Conservation (phyloP, 225 moss, liverwort and hornwort species). For the Antitrichia curtipendula region DNA sequence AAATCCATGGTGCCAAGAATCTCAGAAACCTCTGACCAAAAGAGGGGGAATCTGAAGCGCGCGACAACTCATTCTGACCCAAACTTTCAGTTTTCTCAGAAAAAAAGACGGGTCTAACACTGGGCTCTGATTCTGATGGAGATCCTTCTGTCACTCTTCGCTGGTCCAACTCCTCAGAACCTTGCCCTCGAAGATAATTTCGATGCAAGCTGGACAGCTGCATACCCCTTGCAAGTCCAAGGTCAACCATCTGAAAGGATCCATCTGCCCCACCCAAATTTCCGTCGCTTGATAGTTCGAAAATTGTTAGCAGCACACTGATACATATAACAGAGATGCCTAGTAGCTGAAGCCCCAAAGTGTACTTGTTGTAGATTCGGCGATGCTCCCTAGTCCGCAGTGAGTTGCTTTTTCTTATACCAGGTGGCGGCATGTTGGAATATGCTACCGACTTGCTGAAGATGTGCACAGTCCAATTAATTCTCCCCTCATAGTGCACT, state of each 20-base stretch:
- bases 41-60: background rate
- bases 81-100: background rate
- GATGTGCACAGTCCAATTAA: background rate
- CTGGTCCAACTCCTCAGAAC: background rate
- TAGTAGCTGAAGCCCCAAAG: slow-evolving; percentile 20
- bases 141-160: background rate
- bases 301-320: slow-evolving; percentile 11
- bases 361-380: slow-evolving; percentile 4
- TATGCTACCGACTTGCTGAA: background rate
- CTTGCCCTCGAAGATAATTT: background rate
- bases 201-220: slow-evolving; percentile 2
- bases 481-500: slow-evolving; percentile 12
- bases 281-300: slow-evolving; percentile 24
- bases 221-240: slow-evolving; percentile 1
- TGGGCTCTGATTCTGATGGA: background rate
- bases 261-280: background rate
- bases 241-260: slow-evolving; percentile 1
- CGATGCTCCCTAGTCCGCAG: slow-evolving; percentile 20
- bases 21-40: slow-evolving; percentile 8
- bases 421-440: slow-evolving; percentile 21
- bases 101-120: background rate
- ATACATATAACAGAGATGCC: slow-evolving; percentile 16
- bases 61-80: background rate
- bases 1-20: slow-evolving; percentile 12
- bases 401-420: slow-evolving; percentile 18